These are phyloP conservation scores for Achlya hypogyna DNA, from an alignment of 352 stramenopile genomes.

Conservation along the genomic window DNA sequence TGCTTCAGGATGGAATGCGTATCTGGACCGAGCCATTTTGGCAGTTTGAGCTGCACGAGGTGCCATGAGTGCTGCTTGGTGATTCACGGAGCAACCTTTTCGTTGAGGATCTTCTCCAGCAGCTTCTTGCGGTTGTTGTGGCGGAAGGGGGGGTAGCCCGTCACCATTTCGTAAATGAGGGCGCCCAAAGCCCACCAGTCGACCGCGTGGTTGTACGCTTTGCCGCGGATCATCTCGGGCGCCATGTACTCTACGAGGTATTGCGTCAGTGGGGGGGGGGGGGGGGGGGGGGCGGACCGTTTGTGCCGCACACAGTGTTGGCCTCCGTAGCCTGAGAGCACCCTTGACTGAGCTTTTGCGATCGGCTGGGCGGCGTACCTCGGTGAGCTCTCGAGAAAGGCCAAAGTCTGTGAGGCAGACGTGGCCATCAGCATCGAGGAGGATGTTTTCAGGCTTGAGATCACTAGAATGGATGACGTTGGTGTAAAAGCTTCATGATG, in stretches of 20 bases:
- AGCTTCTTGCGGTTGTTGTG: slow-evolving; percentile 84
- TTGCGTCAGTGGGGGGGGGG: neutral
- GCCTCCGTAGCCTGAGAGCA: slow-evolving; percentile 55
- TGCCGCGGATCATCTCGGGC: slow-evolving; percentile 77
- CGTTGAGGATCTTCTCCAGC: slow-evolving; percentile 79
- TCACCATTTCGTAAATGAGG: slow-evolving; percentile 84
- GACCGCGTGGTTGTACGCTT: slow-evolving; percentile 78
- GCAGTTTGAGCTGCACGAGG: slow-evolving; percentile 38
- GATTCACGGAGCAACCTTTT: slow-evolving; percentile 35
- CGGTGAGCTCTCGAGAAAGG: slow-evolving; percentile 65
- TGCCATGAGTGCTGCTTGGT: neutral
- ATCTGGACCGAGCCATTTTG: slow-evolving; percentile 70
- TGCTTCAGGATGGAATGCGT: slow-evolving; percentile 95
- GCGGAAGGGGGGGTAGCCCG: slow-evolving; percentile 66
- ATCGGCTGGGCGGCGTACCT: slow-evolving; percentile 26
- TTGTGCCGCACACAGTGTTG: slow-evolving; percentile 76
- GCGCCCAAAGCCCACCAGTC: slow-evolving; percentile 79
- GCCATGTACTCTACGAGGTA: slow-evolving; percentile 71
- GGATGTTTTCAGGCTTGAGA: slow-evolving; percentile 78
- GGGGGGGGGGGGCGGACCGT: slow-evolving; percentile 29
- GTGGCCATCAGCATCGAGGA: slow-evolving; percentile 71
- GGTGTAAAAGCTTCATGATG: neutral
- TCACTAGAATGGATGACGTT: slow-evolving; percentile 32
- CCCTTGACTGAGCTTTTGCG: neutral
- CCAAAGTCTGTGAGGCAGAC: slow-evolving; percentile 83